Evolutionary conservation across 2,329 filamentous ascomycete genomes (phyloP).

Genomic region (Trichophyton rubrum): DNA sequence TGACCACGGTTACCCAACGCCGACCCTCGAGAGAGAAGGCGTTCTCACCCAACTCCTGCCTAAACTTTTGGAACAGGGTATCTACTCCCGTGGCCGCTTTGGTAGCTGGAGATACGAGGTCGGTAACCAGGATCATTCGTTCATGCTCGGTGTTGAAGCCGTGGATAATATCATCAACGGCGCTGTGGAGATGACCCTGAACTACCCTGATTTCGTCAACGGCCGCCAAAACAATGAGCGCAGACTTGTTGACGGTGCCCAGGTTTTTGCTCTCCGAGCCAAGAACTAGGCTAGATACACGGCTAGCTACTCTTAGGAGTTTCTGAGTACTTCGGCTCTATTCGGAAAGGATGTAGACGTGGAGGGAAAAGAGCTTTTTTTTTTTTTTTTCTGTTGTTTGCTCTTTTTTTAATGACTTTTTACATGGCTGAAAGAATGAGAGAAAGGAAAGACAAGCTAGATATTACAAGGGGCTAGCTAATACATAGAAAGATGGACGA

Average conservation of each 20-base stretch:
- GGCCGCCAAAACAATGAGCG: constrained; percentile 50
- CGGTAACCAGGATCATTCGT: constrained; percentile 94
- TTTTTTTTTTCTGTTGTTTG: no score
- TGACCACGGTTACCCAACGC: constrained; percentile 96
- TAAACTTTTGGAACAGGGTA: constrained; percentile 79
- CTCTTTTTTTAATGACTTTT: neutral
- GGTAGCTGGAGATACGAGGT: constrained; percentile 97
- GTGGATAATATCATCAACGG: constrained; percentile 83
- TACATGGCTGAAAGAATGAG: neutral
- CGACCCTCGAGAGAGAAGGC: constrained; percentile 85
- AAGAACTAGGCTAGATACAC: neutral
- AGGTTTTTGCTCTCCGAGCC: constrained; percentile 3
- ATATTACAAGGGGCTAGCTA: neutral
- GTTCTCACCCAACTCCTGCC: constrained; percentile 86
- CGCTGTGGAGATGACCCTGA: constrained; percentile 80
- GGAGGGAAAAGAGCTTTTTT: neutral
- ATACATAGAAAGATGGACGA: neutral
- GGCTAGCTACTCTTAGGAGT: neutral
- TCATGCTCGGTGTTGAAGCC: constrained; percentile 93
- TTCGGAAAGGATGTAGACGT: neutral
- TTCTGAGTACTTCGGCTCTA: neutral
- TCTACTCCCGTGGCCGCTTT: constrained; percentile 92
- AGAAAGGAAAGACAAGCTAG: neutral
- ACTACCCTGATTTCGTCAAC: constrained; percentile 96
- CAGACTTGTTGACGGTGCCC: constrained; percentile 41